phyloP scores from a whole-genome alignment of 78 protist species.

The Dictyostelium intermedium region DNA sequence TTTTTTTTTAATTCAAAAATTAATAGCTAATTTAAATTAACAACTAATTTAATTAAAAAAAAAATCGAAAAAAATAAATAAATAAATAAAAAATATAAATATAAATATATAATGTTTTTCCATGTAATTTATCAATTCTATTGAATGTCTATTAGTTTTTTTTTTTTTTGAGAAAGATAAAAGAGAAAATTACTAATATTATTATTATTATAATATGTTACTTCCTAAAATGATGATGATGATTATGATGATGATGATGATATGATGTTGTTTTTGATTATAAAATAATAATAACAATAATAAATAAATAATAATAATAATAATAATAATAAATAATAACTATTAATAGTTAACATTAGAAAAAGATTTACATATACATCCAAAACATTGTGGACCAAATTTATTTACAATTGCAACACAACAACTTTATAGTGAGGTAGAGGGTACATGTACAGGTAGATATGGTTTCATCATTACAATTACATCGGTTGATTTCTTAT shows the following conservation, averaged over 20 bases:
- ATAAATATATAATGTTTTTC: not conserved
- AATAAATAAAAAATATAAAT: not conserved
- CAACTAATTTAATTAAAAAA: no score
- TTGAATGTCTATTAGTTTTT: not conserved
- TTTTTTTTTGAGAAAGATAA: no score
- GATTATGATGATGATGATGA: no score
- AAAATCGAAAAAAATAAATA: not conserved
- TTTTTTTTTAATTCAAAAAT: not conserved
- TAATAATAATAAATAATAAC: no score
- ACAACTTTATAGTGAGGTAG: constrained; percentile 80
- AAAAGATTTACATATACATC: constrained; percentile 79
- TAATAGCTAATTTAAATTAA: not conserved
- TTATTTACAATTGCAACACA: constrained; percentile 37
- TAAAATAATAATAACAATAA: not conserved
- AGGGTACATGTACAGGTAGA: constrained; percentile 88
- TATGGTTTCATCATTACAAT: constrained; percentile 89
- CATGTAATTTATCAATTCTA: not conserved
- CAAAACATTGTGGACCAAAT: constrained; percentile 87
- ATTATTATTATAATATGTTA: no score
- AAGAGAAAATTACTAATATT: no score
- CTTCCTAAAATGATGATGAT: no score
- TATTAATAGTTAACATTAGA: constrained; percentile 59
- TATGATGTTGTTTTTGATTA: no score
- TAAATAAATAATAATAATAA: no score
- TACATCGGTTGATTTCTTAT: constrained; percentile 57